Base-by-base conservation (phyloP, 257 asterid genomes). In the Solanum dulcamara region DNA sequence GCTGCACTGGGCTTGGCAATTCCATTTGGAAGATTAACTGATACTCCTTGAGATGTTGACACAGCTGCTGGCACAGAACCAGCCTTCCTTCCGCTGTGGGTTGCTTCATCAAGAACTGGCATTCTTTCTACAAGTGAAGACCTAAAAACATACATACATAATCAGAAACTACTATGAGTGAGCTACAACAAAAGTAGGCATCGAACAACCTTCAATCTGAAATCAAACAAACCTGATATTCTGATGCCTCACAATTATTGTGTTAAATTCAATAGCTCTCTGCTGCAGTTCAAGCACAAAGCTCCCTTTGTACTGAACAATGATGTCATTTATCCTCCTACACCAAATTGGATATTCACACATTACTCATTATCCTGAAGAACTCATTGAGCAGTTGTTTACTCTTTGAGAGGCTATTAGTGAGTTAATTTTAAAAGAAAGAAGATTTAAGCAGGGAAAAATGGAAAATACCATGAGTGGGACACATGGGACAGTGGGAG, bases 101-200 rank as follows among this genome's bases (percentile, higher is more conserved):
- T 92, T 84, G 98, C 95, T 89, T 95, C 99, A 85, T 97, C 98
- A 50, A 97, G 98, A 83, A 91, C 97, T 38, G 99, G 99, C 98
- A 95, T 95, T 88, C 96, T 93, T 90, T 97, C 99, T 48, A 95
- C 97, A 88, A 97, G 90, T 40, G 92, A 87, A 84, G 99, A 88
- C 90, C 99, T 97, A 92, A 85, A 85, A 81, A 77, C 72, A 80
- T 32, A 66, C 71, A 87, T 68, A 77, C 86, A 84, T 82, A 50
- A 87, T 48, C 83, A 79, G 28, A 15, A 48, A 48, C 28, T 9
- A 12, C 62, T 30, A 79, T 4, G 83, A 79, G 6, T 48, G 66
- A 79, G 64, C 64, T 48, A 50, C 40, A 79, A 10, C 35, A 77
- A 46, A 85, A 80, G 83, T 74, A 66, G 48, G 50, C 82, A 57